Base-by-base conservation (phyloP, 2,329 filamentous ascomycete species). In the Aspergillus luchuensis region DNA sequence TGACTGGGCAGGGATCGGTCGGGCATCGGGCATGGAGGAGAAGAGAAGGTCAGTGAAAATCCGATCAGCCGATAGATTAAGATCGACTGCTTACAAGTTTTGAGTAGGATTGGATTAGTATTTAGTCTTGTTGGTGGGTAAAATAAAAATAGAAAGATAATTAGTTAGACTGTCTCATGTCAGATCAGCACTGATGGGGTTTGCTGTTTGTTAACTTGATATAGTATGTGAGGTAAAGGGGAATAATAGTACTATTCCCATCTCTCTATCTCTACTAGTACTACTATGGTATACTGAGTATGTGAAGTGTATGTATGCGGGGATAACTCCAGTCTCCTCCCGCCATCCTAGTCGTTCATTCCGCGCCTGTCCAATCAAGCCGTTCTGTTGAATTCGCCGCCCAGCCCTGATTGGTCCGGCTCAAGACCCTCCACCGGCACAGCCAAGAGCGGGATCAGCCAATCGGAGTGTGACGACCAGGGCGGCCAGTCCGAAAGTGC, bases 61-160 rank as follows among this genome's bases (percentile, higher is more conserved):
- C 50, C 28, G 53, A 30, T 28, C 28, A 28, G 25, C 25, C 39
- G 19, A 28, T 33, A 47, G 53, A 56, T 56, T 43, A 36, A 28
- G 53, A 56, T 56, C 53, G 28, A 45, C 53, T 56, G 53, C 39
- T 56, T 45, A 36, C 52, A 47, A 56, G 53, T 56, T 56, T 56
- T 23, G n/a, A 25, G 28, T 30, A 30, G 28, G 4, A 10, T 30
- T 30, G 4, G 28, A 30, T 11, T 30, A 30, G 28, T 30, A 17
- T 17, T 52, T 52, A 52, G 30, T 23, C 8, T 58, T 41, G 47
- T 49, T 36, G 49, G 17, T n/a, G 49, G 28, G 17, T 28, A 51
- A 13, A 38, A 25, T 33, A 38, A 38, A 39, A 19, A 52, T 45
- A 45, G 41, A 19, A 45, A 19, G 10, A 33, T 33, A 4, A 11